These are phyloP conservation scores for Artemisia annua DNA, from an alignment of 129 eudicot species.

Conservation along the genomic window DNA sequence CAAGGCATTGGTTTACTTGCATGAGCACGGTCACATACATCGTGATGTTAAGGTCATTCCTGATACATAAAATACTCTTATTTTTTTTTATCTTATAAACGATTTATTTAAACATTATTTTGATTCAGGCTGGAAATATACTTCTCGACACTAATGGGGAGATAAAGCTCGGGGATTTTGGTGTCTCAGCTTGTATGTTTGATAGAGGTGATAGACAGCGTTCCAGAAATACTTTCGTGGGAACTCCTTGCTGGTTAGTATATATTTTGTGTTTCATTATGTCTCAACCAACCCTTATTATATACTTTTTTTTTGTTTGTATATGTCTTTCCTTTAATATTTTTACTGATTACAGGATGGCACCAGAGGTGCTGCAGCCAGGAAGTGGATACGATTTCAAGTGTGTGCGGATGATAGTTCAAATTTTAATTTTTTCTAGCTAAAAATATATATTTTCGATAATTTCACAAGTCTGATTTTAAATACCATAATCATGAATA, in stretches of 20 bases:
- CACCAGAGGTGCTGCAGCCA: conserved; percentile 99
- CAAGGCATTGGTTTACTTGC: conserved; percentile 93
- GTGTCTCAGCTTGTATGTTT: conserved; percentile 98
- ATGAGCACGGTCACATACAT: conserved; percentile 93
- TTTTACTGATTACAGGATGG: conserved; percentile 69
- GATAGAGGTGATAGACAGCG: conserved; percentile 97
- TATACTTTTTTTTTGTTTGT: neutral
- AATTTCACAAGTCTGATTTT: conserved; percentile 7
- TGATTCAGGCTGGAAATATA: conserved; percentile 92
- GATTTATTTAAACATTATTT: conserved; percentile 12
- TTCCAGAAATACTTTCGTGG: conserved; percentile 95
- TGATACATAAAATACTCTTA: neutral
- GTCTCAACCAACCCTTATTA: neutral
- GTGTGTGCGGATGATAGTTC: conserved; percentile 47
- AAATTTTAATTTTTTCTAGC: neutral
- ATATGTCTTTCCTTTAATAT: conserved; percentile 4
- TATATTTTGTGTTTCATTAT: neutral
- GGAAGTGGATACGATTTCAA: conserved; percentile 95
- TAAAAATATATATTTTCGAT: conserved; percentile 4
- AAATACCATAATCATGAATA: conserved; percentile 1
- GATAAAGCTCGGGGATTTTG: conserved; percentile 97
- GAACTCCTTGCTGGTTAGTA: conserved; percentile 98
- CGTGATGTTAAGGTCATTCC: conserved; percentile 89
- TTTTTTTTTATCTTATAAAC: neutral
- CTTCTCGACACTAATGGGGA: conserved; percentile 86